Evolutionary conservation across 1,284 basidiomycete genomes (phyloP), one percentile per base, ranked within the genome.

Genomic region (Gomphus bonarii): DNA sequence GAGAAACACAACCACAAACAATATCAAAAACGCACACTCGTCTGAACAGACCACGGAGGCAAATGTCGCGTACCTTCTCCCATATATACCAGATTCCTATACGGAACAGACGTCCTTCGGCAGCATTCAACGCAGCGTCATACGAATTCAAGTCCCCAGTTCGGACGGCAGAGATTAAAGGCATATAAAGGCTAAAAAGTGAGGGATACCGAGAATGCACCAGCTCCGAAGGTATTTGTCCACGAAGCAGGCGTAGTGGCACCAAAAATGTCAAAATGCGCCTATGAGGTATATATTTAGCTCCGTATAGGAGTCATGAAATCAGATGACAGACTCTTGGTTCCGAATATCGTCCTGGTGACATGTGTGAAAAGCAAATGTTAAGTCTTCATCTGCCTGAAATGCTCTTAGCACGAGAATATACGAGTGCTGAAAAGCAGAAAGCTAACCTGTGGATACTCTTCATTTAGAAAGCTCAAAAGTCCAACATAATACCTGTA

Each of bases 401-500:
- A 49, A 18, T 25, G n/a, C 55, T 51, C 60, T 30, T 44, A 20
- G 54, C 46, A 43, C 14, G 43, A 36, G n/a, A 54, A 20, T 28
- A 25, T 44, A 54, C 40, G n/a, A 25, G 33, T 31, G n/a, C 4
- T 10, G 16, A 40, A n/a, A 31, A 40, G 35, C 53, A 43, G 33
- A 54, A 46, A 8, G 62, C 70, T 25, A 54, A 85, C 87, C 73
- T 91, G 91, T 46, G 75, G 75, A 66, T 93, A 95, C 54, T 95
- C 89, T 67, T 97, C 95, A 63, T 90, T 91, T 58, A 97, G 70
- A 70, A 99, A 97, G 64, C 84, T 88, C 57, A 98, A 77, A 79
- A 97, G 91, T 58, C 95, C 95, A 50, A 95, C 72, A 68, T 97
- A 97, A 74, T 95, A 99, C 61, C 84, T 78, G 72, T 88, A 95